phyloP scores from a whole-genome alignment of 2,329 filamentous ascomycete species.

The Periconia sp. region DNA sequence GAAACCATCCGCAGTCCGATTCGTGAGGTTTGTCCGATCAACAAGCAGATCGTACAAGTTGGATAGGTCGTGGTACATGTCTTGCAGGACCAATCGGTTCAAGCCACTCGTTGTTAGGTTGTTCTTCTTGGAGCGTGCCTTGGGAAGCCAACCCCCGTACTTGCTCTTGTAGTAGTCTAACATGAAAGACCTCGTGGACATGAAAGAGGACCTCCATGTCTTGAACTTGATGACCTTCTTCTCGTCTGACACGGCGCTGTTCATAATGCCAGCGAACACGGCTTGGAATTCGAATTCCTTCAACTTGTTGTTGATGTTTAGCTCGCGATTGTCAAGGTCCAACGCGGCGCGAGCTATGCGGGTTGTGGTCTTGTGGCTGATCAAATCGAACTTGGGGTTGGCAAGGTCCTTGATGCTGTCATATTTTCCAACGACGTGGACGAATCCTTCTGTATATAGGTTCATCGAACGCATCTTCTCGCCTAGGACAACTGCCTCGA shows the following conservation, averaged over 20 bases:
- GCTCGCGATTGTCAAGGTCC: conserved; percentile 76
- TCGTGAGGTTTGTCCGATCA: conserved; percentile 78
- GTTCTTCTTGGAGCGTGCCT: conserved; percentile 90
- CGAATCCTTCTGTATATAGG: conserved; percentile 90
- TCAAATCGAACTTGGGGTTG: conserved; percentile 71
- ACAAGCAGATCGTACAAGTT: conserved; percentile 87
- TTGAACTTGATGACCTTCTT: conserved; percentile 82
- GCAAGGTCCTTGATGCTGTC: conserved; percentile 73
- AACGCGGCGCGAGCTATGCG: conserved; percentile 83
- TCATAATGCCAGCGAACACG: conserved; percentile 85
- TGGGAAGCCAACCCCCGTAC: conserved; percentile 85
- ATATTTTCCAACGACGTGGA: conserved; percentile 86
- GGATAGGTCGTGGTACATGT: conserved; percentile 85
- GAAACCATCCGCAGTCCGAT: conserved; percentile 74
- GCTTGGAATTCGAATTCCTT: conserved; percentile 90
- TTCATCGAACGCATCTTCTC: conserved; percentile 83
- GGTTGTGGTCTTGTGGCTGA: conserved; percentile 74
- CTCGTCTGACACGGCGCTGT: conserved; percentile 78
- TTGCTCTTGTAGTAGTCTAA: conserved; percentile 71
- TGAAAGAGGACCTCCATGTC: conserved; percentile 78
- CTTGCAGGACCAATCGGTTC: conserved; percentile 80
- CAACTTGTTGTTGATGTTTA: conserved; percentile 74
- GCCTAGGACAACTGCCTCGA: conserved; percentile 87
- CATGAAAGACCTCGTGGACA: conserved; percentile 75
- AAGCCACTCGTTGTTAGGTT: conserved; percentile 83